These are phyloP conservation scores for Sclerotinia trifoliorum DNA, from an alignment of 2,329 filamentous ascomycete species.

Conservation along the genomic window DNA sequence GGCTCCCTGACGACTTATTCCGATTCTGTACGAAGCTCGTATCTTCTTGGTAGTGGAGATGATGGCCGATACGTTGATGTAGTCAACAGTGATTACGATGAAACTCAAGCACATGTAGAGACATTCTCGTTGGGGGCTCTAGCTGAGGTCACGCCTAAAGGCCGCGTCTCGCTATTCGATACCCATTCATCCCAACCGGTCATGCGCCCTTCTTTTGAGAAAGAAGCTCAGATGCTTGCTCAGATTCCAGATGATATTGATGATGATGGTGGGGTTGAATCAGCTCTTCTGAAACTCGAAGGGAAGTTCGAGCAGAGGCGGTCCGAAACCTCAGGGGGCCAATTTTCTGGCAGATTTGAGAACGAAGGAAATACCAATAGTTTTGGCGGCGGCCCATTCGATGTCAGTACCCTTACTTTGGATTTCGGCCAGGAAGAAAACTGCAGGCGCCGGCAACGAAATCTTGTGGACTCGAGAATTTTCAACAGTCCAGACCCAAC, in stretches of 20 bases:
- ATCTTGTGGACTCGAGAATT: conserved; percentile 46
- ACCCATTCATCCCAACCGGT: conserved; percentile 61
- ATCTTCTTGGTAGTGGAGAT: conserved; percentile 44
- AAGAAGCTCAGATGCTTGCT: conserved; percentile 81
- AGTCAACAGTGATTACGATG: conserved; percentile 42
- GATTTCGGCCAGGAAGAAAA: conserved; percentile 42
- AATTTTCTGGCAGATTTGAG: conserved; percentile 21
- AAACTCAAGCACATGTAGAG: conserved; percentile 45
- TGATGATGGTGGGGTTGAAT: conserved; percentile 85
- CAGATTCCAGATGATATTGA: conserved; percentile 79
- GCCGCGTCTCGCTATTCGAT: conserved; percentile 55
- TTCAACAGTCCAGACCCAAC: conserved; percentile 36
- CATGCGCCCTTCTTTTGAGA: conserved; percentile 78
- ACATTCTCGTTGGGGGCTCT: conserved; percentile 60
- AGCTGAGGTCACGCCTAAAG: conserved; percentile 50
- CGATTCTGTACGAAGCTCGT: conserved; percentile 60
- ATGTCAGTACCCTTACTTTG: conserved; percentile 31
- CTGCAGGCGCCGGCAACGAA: conserved; percentile 47
- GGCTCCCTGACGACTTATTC: conserved; percentile 60
- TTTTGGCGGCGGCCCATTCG: conserved; percentile 33
- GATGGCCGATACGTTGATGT: conserved; percentile 48
- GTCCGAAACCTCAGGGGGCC: conserved; percentile 32
- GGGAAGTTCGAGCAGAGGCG: conserved; percentile 69
- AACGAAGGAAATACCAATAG: conserved; percentile 30
- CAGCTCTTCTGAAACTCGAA: conserved; percentile 88